Evolutionary conservation across 2,329 filamentous ascomycete species (phyloP).

Genomic region (Aspergillus uvarum): DNA sequence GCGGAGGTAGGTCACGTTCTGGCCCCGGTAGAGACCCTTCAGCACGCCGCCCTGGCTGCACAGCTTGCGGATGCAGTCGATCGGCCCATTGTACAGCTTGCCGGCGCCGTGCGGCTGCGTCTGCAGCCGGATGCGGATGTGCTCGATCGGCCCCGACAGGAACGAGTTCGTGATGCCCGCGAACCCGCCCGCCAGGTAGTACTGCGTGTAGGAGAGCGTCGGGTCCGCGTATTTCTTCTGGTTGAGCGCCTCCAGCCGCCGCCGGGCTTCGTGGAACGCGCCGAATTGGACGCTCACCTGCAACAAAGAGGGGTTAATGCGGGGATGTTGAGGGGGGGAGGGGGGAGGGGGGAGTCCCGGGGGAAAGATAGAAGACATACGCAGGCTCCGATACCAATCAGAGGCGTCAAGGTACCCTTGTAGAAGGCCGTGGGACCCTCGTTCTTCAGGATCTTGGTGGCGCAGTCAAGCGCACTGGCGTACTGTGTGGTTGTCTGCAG

Average conservation of each 20-base stretch:
- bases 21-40: conserved; percentile 79
- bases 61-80: conserved; percentile 89
- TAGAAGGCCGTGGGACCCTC: conserved; percentile 94
- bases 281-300: conserved; percentile 91
- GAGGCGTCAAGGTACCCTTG: conserved; percentile 93
- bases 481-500: conserved; percentile 87
- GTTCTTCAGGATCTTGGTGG: conserved; percentile 77
- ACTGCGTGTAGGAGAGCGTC: conserved; percentile 75
- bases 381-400: conserved; percentile 94
- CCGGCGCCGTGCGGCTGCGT: conserved; percentile 86
- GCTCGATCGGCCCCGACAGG: conserved; percentile 90
- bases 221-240: conserved; percentile 43
- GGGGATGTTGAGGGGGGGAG: conserved; percentile 1
- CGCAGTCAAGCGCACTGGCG: conserved; percentile 75
- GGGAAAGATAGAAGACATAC: conserved; percentile 49
- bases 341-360: neutral
- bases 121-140: conserved; percentile 92
- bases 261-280: conserved; percentile 88
- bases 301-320: neutral
- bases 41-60: conserved; percentile 66
- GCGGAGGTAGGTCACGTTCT: conserved; percentile 78
- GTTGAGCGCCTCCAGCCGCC: conserved; percentile 78
- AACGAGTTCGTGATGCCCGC: conserved; percentile 87
- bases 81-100: conserved; percentile 76
- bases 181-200: conserved; percentile 87